Evolutionary conservation across 2,329 filamentous ascomycete species (phyloP), one percentile per base, ranked within the genome.

Genomic region (Herpotrichia juniperi): DNA sequence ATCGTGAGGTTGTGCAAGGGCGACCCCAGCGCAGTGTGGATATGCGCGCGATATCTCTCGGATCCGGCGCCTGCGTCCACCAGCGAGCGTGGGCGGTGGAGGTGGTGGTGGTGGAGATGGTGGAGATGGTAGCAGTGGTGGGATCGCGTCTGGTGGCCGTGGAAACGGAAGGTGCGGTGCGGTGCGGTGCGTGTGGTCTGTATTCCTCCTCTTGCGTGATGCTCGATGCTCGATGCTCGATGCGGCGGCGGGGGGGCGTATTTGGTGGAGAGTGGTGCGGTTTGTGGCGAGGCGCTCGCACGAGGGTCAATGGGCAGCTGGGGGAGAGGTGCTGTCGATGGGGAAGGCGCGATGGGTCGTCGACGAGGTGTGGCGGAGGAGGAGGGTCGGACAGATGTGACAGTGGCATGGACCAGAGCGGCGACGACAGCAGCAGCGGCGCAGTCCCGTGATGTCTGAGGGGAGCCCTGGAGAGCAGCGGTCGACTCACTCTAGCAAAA

Each of bases 401-500:
- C 65, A 63, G 61, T 56, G 54, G 64, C 65, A 63, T 63, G 60
- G 56, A 59, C 45, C 48, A 49, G 49, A 54, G 50, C 53, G 54
- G 56, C 50, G 58, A 48, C 51, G 54, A 48, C 53, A 55, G 53
- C 51, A 54, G 49, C 53, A 55, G 53, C 49, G 34, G n/a, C n/a
- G n/a, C n/a, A 50, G 57, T 66, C 65, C 59, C 69, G 68, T 71
- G 68, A 72, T 66, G 54, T 62, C 25, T 37, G 26, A 32, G 37
- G 60, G 61, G 59, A 63, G 59, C 50, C 59, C 55, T 56, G 59
- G 54, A 47, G 45, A 4, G 12, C 22, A 56, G 59, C 56, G 62
- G 57, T 54, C 61, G 46, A 53, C 51, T 57, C 62, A 56, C 64
- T 22, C 12, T 14, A 48, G 65, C 48, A 72, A 51, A 54, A 68